These are phyloP conservation scores for Gremmenia infestans DNA, from an alignment of 2,329 filamentous ascomycete species.

Conservation along the genomic window DNA sequence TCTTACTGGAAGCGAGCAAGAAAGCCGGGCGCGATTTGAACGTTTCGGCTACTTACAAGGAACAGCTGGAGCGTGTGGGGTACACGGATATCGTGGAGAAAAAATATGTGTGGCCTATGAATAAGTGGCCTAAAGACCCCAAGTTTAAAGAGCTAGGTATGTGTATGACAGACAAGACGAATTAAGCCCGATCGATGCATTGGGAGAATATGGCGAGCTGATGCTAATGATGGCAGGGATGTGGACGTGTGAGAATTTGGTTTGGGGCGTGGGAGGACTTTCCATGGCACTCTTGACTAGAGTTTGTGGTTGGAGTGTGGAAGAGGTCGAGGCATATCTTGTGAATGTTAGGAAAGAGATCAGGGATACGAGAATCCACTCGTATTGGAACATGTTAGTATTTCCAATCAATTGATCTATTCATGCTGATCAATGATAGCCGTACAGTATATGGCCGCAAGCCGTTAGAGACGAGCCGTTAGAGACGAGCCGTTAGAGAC, in stretches of 20 bases:
- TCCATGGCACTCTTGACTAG: slow-evolving; percentile 16
- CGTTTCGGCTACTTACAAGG: slow-evolving; percentile 21
- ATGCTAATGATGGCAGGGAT: neutral
- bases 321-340: slow-evolving; percentile 25
- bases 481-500: no score
- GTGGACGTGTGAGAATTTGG: slow-evolving; percentile 15
- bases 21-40: slow-evolving; percentile 28
- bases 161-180: no score
- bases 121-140: slow-evolving; percentile 45
- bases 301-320: slow-evolving; percentile 10
- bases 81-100: slow-evolving; percentile 32
- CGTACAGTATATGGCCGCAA: no score
- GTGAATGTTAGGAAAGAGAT: slow-evolving; percentile 32
- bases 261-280: slow-evolving; percentile 7
- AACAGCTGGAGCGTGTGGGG: slow-evolving; percentile 11
- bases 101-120: slow-evolving; percentile 44
- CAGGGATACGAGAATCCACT: slow-evolving; percentile 30
- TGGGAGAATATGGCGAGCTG: no score
- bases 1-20: slow-evolving; percentile 29
- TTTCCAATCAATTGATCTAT: no score
- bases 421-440: no score
- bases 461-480: no score
- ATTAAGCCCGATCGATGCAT: no score
- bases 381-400: slow-evolving; percentile 19
- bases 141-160: slow-evolving; percentile 20